Evolutionary conservation across 208 protist species (phyloP).

Genomic region (Crithidia thermophila): DNA sequence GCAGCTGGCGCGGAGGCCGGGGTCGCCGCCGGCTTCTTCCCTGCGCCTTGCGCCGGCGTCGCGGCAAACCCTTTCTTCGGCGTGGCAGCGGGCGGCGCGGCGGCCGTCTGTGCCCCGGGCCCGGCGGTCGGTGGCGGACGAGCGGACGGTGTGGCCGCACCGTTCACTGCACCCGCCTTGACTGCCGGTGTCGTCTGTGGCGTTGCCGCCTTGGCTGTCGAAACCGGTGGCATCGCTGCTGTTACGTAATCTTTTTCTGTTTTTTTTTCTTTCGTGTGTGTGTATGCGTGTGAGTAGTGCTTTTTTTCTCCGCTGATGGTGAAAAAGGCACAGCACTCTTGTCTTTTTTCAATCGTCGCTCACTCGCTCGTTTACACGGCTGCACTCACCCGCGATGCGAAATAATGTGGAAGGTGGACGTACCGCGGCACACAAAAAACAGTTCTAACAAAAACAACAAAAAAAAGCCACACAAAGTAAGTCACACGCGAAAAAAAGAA

Average conservation of each 20-base stretch:
- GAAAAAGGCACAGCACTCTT: too few species aligned
- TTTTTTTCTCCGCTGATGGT: too few species aligned
- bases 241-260: neutral
- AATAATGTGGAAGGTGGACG: too few species aligned
- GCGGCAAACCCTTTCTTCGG: neutral
- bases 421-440: too few species aligned
- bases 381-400: too few species aligned
- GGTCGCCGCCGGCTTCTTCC: neutral
- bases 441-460: too few species aligned
- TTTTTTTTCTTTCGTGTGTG: neutral
- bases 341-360: too few species aligned
- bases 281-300: neutral
- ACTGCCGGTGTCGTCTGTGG: neutral
- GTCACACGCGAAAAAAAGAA: too few species aligned
- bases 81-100: neutral
- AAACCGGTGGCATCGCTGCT: neutral
- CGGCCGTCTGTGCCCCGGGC: neutral
- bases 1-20: neutral
- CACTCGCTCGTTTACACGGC: too few species aligned
- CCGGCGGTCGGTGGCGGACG: neutral
- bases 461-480: too few species aligned
- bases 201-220: constrained; percentile 5
- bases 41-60: neutral
- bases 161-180: neutral
- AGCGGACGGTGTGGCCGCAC: constrained; percentile 3